Conservation (phyloP, 2,329 filamentous ascomycete genomes). For the Fusarium torulosum region DNA sequence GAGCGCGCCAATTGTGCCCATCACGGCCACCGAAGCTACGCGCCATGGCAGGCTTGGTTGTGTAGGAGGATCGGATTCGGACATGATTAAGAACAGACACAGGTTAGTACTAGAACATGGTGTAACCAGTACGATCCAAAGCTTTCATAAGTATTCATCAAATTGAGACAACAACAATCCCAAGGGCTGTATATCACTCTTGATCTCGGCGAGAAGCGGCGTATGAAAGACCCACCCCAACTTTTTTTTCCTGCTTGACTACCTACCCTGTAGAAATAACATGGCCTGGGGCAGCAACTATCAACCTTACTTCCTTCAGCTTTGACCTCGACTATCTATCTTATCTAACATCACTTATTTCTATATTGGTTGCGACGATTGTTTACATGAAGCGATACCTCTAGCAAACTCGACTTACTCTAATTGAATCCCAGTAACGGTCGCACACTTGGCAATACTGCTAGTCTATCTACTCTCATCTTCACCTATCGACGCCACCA, state of each 20-base stretch:
- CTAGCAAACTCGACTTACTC: background rate
- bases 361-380: background rate
- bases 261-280: constrained; percentile 31
- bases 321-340: background rate
- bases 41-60: constrained; percentile 77
- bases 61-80: constrained; percentile 44
- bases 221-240: constrained; percentile 33
- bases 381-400: background rate
- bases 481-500: constrained; percentile 19
- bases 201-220: constrained; percentile 28
- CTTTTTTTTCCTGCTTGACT: constrained; percentile 25
- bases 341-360: background rate
- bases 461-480: background rate
- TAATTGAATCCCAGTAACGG: background rate
- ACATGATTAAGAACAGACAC: constrained; percentile 28
- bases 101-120: background rate
- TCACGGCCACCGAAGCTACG: constrained; percentile 76
- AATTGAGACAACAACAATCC: constrained; percentile 5
- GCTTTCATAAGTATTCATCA: background rate
- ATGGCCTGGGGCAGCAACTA: background rate
- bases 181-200: constrained; percentile 25
- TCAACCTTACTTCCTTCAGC: background rate
- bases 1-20: constrained; percentile 78
- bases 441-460: background rate
- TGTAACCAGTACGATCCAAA: background rate